Evolutionary conservation across 2,329 filamentous ascomycete genomes (phyloP).

Genomic region (Cryphonectria japonica): DNA sequence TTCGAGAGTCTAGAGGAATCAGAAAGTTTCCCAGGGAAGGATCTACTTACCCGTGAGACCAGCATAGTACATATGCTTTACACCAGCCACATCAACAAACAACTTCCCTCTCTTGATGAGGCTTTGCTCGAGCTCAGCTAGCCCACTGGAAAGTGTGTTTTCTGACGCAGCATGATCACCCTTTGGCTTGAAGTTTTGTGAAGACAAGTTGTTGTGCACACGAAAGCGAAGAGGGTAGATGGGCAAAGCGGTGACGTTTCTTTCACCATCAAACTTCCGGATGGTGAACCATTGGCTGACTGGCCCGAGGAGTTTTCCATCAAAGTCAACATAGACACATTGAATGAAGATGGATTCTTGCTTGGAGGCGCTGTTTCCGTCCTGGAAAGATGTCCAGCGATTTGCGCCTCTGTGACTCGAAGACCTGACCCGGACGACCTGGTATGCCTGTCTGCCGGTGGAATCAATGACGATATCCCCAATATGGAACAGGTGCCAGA

Average conservation of each 20-base stretch:
- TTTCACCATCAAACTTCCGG: constrained; percentile 35
- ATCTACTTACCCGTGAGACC: constrained; percentile 29
- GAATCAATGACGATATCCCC: constrained; percentile 33
- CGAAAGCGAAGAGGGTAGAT: constrained; percentile 36
- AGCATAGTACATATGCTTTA: constrained; percentile 35
- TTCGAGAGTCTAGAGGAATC: no score
- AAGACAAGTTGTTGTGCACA: background rate
- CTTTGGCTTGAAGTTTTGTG: no score
- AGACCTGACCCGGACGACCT: constrained; percentile 30
- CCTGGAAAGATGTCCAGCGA: background rate
- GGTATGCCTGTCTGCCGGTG: constrained; percentile 34
- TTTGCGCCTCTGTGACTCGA: constrained; percentile 20
- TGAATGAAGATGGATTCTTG: background rate
- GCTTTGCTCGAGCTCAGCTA: background rate
- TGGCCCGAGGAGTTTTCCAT: constrained; percentile 38
- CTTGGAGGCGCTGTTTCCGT: background rate
- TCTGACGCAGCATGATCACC: no score
- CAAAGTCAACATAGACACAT: constrained; percentile 38
- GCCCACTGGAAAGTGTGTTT: no score
- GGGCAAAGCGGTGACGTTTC: constrained; percentile 31
- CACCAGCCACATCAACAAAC: constrained; percentile 19
- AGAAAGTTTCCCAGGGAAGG: no score
- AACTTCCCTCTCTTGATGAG: constrained; percentile 17
- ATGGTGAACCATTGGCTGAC: constrained; percentile 34
- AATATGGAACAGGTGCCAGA: constrained; percentile 37